Base-by-base conservation (phyloP, 768 basidiomycete species). In the Lentinula sp. region DNA sequence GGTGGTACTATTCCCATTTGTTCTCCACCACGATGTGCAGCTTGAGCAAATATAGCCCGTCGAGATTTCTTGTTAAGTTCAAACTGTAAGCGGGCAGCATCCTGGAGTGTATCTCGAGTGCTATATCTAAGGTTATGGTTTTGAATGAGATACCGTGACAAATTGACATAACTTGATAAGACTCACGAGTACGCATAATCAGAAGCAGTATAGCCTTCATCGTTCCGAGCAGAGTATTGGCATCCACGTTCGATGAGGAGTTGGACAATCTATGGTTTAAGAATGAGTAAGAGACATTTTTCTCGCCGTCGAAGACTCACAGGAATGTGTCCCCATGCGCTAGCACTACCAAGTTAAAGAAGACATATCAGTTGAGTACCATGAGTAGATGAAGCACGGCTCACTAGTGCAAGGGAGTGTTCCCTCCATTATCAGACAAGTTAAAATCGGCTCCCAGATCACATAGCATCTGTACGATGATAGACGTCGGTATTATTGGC, bases 171-270 rank as follows among this genome's bases (percentile, higher is more conserved):
- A 61, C 18, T 15, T 50, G 35, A 42, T 13, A 59, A 49, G 39
- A 80, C 88, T 62, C 69, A 91, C 84, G 90, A 91, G 71, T 92
- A 97, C 15, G 95, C 93, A 72, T 95, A 97, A 74, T 98, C 95
- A 0, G 88, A 87, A 9, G 95, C 88, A 9, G 91, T 92, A 71
- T 94, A 97, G 0, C 94, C 94, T 63, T 92, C 86, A 62, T 94
- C 93, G 70, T 98, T 98, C 64, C 88, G 84, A 20, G 87, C 87
- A 32, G 84, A 77, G 70, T 85, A 92, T 67, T 88, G 88, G 67
- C 93, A 95, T 0, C 95, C 94, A 62, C 91, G 81, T 71, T 95
- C 92, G 62, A 98, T 91, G 51, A 98, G 79, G 15, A 94, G 74
- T 73, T 91, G 91, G 6, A 96, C 87, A 48, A 93, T 83, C 85